Evolutionary conservation across 75 land plant genomes (phyloP), one percentile per base, ranked within the genome.

Genomic region (Pinus taeda): DNA sequence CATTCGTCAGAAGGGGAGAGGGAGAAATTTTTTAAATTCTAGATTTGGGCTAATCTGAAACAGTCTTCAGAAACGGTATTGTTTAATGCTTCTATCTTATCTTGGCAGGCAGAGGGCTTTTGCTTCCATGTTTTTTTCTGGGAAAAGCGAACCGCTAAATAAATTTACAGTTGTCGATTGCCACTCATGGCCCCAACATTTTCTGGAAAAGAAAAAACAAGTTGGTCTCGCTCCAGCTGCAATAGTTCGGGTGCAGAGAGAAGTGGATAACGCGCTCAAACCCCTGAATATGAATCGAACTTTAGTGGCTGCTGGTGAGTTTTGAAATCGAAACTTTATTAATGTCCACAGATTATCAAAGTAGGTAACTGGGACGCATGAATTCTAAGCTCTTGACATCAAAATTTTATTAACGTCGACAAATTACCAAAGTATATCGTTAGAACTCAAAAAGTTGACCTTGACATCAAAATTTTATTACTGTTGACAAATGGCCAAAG

Each of bases 191-290:
- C 98, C 99, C 8, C 93, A 84, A 0, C 90, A 90, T 77, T 95
- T 92, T 62, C 49, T 71, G 6, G 90, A 85, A 61, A 82, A 80
- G 58, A 80, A 90, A 73, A 70, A 72, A 15, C 74, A 83, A 65
- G n/a, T 87, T 37, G 98, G 98, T 21, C 82, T 88, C n/a, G 93
- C 98, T 84, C 93, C 98, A 12, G 98, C 95, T 75, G 99, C 95
- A 57, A 80, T 97, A 57, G 99, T 95, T 56, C 20, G 79, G 49
- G 74, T 90, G 62, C 77, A 80, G 67, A 89, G 88, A 62, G 86
- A 78, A 22, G 36, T 76, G 12, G 73, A 75, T 78, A 75, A 71
- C 87, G 56, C 57, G 5, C 71, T 89, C 49, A 87, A 61, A 66
- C 33, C 82, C 3, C 15, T 84, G n/a, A 80, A 88, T 57, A 15